Conservation (phyloP, 495 filamentous ascomycete genomes). For the Penicillium verhagenii region DNA sequence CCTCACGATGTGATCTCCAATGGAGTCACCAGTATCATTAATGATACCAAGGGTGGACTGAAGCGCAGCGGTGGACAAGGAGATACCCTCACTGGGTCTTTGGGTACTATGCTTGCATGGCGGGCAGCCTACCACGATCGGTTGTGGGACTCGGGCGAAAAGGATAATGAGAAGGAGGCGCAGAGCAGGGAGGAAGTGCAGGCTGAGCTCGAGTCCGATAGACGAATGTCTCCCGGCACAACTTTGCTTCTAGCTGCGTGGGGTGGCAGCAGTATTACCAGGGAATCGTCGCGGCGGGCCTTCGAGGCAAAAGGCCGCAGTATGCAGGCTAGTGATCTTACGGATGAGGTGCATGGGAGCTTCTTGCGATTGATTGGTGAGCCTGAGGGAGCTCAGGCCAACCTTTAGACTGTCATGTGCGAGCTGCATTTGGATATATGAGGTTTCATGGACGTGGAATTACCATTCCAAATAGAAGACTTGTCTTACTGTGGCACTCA, state of each 20-base stretch:
- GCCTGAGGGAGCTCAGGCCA: slow-evolving; percentile 46
- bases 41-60: slow-evolving; percentile 72
- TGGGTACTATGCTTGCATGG: slow-evolving; percentile 88
- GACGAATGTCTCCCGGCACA: slow-evolving; percentile 54
- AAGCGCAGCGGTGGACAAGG: slow-evolving; percentile 95
- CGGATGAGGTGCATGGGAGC: slow-evolving; percentile 80
- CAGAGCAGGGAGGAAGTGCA: slow-evolving; percentile 40
- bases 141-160: slow-evolving; percentile 68
- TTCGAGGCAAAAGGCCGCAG: slow-evolving; percentile 85
- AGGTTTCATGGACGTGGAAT: no score
- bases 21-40: slow-evolving; percentile 68
- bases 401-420: slow-evolving; percentile 31
- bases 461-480: no score
- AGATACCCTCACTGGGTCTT: slow-evolving; percentile 87
- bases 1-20: slow-evolving; percentile 81
- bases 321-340: slow-evolving; percentile 92
- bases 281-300: slow-evolving; percentile 87
- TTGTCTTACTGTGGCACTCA: no score
- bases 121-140: slow-evolving; percentile 78
- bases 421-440: no score
- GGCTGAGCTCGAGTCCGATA: slow-evolving; percentile 44
- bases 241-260: slow-evolving; percentile 76
- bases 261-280: slow-evolving; percentile 82
- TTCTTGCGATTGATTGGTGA: slow-evolving; percentile 75
- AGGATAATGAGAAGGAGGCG: slow-evolving; percentile 41